Evolutionary conservation across 2,329 filamentous ascomycete genomes (phyloP).

Genomic region (Akanthomyces muscarius): DNA sequence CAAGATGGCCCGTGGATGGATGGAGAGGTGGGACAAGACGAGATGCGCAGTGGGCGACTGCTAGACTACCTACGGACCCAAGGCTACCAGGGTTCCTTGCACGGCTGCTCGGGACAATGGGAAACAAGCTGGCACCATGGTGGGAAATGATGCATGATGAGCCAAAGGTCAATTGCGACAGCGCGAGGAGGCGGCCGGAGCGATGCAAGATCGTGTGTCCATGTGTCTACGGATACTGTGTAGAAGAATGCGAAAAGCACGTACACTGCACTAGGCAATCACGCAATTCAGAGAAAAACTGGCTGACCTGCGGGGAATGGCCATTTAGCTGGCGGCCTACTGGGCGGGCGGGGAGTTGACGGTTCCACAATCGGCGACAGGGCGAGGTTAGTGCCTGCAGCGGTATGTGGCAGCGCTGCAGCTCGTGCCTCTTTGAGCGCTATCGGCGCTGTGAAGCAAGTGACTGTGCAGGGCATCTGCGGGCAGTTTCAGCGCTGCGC

Average conservation of each 20-base stretch:
- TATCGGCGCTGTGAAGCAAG: too few relatives aligned
- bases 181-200: background rate
- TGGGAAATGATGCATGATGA: background rate
- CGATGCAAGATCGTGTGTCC: background rate
- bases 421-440: too few relatives aligned
- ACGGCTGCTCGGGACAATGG: too few relatives aligned
- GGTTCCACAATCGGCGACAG: conserved; percentile 7
- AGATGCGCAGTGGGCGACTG: too few relatives aligned
- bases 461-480: too few relatives aligned
- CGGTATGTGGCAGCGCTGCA: background rate
- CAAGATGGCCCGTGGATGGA: background rate
- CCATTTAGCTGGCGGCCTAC: conserved; percentile 15
- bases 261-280: conserved; percentile 30
- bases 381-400: background rate
- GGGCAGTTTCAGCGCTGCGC: too few relatives aligned
- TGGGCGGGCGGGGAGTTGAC: background rate
- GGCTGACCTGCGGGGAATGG: conserved; percentile 25
- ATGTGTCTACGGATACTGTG: background rate
- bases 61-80: too few relatives aligned
- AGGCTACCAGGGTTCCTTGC: too few relatives aligned
- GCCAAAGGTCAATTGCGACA: background rate
- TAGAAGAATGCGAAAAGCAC: conserved; percentile 3
- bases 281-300: conserved; percentile 31
- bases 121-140: background rate
- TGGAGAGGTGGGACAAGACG: background rate